Conservation (phyloP, 2,329 filamentous ascomycete genomes). For the Bisporella sp. region DNA sequence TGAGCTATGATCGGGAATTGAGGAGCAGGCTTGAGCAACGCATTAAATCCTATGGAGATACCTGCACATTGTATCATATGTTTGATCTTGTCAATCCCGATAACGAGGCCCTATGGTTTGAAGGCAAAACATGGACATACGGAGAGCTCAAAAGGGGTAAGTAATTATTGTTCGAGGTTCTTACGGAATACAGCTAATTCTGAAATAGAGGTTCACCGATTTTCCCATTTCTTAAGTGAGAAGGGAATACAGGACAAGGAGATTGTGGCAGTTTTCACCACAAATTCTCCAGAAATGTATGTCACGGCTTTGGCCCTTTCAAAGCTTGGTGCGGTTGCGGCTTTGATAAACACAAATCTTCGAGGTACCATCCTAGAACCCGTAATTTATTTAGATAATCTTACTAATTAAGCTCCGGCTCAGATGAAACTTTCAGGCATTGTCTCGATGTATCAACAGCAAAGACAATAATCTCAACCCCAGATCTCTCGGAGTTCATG, state of each 20-base stretch:
- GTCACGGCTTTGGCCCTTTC: constrained; percentile 36
- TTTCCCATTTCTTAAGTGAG: constrained; percentile 34
- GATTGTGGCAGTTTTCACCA: constrained; percentile 38
- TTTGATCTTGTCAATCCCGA: constrained; percentile 33
- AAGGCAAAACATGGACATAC: constrained; percentile 41
- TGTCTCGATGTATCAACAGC: constrained; percentile 36
- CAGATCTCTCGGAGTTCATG: constrained; percentile 33
- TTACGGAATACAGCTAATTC: background rate
- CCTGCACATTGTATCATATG: constrained; percentile 34
- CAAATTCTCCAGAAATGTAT: constrained; percentile 42
- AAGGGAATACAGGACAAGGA: constrained; percentile 32
- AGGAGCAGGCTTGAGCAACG: constrained; percentile 28
- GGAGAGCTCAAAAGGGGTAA: constrained; percentile 34
- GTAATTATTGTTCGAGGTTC: constrained; percentile 6
- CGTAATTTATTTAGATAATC: background rate
- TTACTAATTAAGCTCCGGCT: constrained; percentile 1
- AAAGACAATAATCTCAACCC: constrained; percentile 35
- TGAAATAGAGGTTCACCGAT: constrained; percentile 33
- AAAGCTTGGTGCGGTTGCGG: constrained; percentile 37
- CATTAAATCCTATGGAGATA: constrained; percentile 31
- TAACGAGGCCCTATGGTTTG: constrained; percentile 37
- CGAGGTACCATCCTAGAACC: constrained; percentile 28
- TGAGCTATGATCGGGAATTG: constrained; percentile 29
- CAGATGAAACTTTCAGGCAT: constrained; percentile 37
- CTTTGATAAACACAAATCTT: constrained; percentile 39